These are phyloP conservation scores for Leccinellum luteum DNA, from an alignment of 768 basidiomycete species.

Conservation along the genomic window DNA sequence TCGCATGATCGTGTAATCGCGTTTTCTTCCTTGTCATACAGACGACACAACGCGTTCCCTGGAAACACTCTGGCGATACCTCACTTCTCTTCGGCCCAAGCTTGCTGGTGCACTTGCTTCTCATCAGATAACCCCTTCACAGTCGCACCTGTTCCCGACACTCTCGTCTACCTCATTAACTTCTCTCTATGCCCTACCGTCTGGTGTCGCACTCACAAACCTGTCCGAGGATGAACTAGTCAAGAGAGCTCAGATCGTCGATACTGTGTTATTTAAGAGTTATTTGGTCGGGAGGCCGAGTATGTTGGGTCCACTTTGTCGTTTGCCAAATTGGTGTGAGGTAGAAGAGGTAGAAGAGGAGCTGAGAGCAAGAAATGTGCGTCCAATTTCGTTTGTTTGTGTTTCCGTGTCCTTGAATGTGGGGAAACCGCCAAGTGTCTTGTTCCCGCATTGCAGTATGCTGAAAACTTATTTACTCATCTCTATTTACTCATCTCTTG, in stretches of 20 bases:
- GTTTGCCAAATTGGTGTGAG: slow-evolving; percentile 96
- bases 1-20: not conserved
- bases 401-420: not conserved
- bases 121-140: slow-evolving; percentile 64
- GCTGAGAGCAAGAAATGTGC: slow-evolving; percentile 72
- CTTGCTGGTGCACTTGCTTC: slow-evolving; percentile 71
- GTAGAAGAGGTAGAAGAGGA: slow-evolving; percentile 91
- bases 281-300: slow-evolving; percentile 81
- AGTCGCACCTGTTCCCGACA: slow-evolving; percentile 64
- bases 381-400: slow-evolving; percentile 8
- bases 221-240: slow-evolving; percentile 84
- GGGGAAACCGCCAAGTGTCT: not conserved
- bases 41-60: slow-evolving; percentile 69
- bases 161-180: slow-evolving; percentile 71
- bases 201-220: slow-evolving; percentile 61
- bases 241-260: slow-evolving; percentile 88
- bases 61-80: slow-evolving; percentile 85
- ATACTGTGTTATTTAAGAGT: slow-evolving; percentile 92
- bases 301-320: slow-evolving; percentile 82
- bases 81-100: slow-evolving; percentile 88
- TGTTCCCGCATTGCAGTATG: not conserved
- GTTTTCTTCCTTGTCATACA: slow-evolving; percentile 17
- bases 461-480: not conserved
- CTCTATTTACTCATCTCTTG: not conserved
- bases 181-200: slow-evolving; percentile 75